phyloP scores from a whole-genome alignment of 345 rosid species.

The Syzygium jambos region DNA sequence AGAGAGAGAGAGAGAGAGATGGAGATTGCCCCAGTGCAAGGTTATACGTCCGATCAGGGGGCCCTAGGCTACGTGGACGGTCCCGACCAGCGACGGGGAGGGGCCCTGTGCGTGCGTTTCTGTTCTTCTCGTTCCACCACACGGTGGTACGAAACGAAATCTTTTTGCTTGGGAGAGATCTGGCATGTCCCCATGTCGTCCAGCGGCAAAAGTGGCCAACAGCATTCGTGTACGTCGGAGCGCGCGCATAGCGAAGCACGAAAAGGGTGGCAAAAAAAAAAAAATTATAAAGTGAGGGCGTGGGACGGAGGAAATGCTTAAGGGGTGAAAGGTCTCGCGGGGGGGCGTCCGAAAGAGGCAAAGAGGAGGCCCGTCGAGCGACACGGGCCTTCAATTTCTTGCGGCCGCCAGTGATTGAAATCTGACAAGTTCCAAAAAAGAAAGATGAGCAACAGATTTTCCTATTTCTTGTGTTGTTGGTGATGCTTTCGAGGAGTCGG shows the following conservation, averaged over 20 bases:
- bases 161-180: background rate
- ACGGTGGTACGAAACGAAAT: background rate
- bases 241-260: background rate
- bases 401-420: background rate
- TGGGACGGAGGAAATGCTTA: background rate
- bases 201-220: background rate
- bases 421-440: background rate
- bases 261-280: background rate
- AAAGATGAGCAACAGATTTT: background rate
- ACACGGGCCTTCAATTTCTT: background rate
- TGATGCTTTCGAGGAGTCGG: background rate
- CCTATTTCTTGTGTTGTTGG: background rate
- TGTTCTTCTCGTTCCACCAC: no score
- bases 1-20: background rate
- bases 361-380: background rate
- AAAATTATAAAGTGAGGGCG: background rate
- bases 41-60: background rate
- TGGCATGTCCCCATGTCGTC: background rate
- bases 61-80: background rate
- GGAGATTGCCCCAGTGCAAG: background rate
- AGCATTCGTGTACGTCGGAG: background rate
- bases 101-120: background rate
- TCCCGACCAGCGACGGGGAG: background rate
- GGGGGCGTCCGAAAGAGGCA: background rate
- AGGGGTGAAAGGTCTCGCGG: background rate